Evolutionary conservation across 139 green algal genomes (phyloP), one percentile per base, ranked within the genome.

Genomic region (Asterochloris sp.): DNA sequence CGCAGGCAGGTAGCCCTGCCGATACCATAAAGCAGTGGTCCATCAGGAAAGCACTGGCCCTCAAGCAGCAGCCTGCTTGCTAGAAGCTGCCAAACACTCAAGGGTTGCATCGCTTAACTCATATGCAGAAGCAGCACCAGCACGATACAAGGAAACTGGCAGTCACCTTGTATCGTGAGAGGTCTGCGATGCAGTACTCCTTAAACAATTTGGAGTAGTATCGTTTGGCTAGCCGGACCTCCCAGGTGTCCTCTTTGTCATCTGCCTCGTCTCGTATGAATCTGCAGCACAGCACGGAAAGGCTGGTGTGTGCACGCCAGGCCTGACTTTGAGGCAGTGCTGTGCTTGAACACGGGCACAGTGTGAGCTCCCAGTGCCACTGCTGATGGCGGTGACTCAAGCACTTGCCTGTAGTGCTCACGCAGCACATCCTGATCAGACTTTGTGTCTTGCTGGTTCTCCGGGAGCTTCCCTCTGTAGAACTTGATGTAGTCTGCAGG

Each of bases 201-300:
- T 92, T 93, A 88, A 95, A 98, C 17, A 98, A 89, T 69, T 93
- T 90, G 69, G 92, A 82, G 76, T 98, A 97, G 87, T 98, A 98
- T 9, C 84, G 80, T 29, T 86, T 87, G 0, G 95, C 94, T 29
- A 98, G 84, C 0, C 89, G 82, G 69, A 88, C 88, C 47, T 91
- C 95, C 94, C 93, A 97, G 78, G 74, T 80, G 68, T 71, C 80
- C 9, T 23, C 85, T 38, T 62, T 76, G 76, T 95, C 90, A 75
- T 98, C 95, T 29, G 90, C 88, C 1, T 91, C 87, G 0, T 76
- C 78, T 0, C 94, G 86, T 13, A 94, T 83, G 78, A 94, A 94
- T 54, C 90, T 91, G 88, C 78, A 76, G 21, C 12, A 38, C 47
- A 38, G 69, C 69, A 76, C 6, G 69, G 29, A 54, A 17, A 26